Conservation (phyloP, 352 stramenopile genomes). For the Phytophthora sp. region DNA sequence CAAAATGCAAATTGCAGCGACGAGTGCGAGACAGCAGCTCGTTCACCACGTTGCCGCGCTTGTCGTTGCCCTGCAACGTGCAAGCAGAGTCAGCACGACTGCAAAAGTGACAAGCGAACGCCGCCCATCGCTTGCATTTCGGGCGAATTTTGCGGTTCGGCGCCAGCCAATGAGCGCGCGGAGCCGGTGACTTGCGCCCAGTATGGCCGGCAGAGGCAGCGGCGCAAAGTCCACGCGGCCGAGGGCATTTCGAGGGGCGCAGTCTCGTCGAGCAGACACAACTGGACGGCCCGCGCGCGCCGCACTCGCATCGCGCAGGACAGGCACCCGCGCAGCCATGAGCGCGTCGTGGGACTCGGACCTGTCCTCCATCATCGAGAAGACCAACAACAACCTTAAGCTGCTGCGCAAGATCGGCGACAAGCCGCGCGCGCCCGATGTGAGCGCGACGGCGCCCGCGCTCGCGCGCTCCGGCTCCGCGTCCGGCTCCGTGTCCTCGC, state of each 20-base stretch:
- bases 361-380: constrained; percentile 87
- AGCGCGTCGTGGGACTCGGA: constrained; percentile 86
- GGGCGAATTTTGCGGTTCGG: too few species aligned
- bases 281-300: constrained; percentile 9
- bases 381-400: constrained; percentile 90
- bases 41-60: too few species aligned
- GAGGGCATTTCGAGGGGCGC: constrained; percentile 14
- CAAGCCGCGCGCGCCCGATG: constrained; percentile 56
- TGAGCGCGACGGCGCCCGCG: constrained; percentile 38
- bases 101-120: too few species aligned
- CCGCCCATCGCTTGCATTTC: too few species aligned
- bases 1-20: too few species aligned
- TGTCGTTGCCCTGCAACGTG: too few species aligned
- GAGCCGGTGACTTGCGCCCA: constrained; percentile 6
- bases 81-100: too few species aligned
- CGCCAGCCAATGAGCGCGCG: constrained; percentile 3
- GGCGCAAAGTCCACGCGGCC: constrained; percentile 18
- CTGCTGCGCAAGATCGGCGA: constrained; percentile 81
- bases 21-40: too few species aligned
- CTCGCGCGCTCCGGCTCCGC: constrained; percentile 9
- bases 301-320: background rate
- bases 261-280: constrained; percentile 10
- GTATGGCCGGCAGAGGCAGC: constrained; percentile 14
- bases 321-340: constrained; percentile 39
- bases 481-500: constrained; percentile 24